Conservation (phyloP, 345 rosid genomes). For the Bretschneidera sinensis region DNA sequence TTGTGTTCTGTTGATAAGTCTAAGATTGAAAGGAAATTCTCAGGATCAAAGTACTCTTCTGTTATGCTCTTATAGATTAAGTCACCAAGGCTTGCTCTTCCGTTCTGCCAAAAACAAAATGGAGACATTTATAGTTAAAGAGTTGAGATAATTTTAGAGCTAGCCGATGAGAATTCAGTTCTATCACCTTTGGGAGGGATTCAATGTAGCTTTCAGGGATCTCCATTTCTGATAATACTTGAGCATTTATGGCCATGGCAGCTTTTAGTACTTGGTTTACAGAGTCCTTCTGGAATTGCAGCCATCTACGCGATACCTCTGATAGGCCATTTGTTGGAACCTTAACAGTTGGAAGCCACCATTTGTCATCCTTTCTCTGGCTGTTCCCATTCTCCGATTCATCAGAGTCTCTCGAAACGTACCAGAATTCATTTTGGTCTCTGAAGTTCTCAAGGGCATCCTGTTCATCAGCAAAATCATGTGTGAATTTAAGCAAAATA, state of each 20-base stretch:
- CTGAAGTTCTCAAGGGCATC: conserved; percentile 65
- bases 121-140: background rate
- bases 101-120: conserved; percentile 42
- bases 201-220: conserved; percentile 88
- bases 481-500: no score
- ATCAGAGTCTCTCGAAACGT: conserved; percentile 45
- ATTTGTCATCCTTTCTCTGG: conserved; percentile 59
- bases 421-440: conserved; percentile 77
- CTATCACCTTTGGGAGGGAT: conserved; percentile 78
- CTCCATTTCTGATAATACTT: conserved; percentile 83
- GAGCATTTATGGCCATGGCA: conserved; percentile 95
- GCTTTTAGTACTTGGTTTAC: conserved; percentile 96
- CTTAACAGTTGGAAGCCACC: conserved; percentile 92
- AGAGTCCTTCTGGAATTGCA: conserved; percentile 80
- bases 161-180: background rate
- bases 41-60: conserved; percentile 75
- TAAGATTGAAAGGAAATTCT: conserved; percentile 60
- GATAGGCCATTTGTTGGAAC: conserved; percentile 75
- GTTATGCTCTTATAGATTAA: conserved; percentile 83
- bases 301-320: conserved; percentile 52
- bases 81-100: conserved; percentile 93
- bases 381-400: conserved; percentile 52
- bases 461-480: conserved; percentile 31
- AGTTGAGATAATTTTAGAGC: background rate
- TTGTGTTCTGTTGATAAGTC: conserved; percentile 82